Conservation (phyloP, 1,284 basidiomycete genomes). For the Fomitopsis pinicola region DNA sequence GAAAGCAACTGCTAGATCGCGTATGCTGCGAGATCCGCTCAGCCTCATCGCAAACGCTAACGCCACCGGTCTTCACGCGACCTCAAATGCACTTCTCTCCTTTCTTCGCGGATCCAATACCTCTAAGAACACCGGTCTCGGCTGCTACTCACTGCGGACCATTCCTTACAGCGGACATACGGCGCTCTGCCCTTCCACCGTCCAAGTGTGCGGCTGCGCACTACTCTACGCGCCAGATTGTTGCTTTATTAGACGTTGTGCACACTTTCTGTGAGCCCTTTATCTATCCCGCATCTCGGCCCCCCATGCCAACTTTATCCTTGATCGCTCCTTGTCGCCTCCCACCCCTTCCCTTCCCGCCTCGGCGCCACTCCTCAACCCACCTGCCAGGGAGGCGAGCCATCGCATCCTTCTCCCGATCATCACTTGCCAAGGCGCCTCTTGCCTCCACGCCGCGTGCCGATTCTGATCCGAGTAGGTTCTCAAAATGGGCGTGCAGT, state of each 20-base stretch:
- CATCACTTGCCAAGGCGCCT: background rate
- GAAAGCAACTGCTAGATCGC: too few species aligned
- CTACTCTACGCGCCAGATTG: too few species aligned
- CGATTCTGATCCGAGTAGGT: background rate
- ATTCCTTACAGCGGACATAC: too few species aligned
- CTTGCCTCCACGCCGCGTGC: background rate
- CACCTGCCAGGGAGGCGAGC: too few species aligned
- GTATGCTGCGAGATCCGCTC: background rate
- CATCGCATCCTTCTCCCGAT: background rate
- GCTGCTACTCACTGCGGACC: too few species aligned
- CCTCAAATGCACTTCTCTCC: background rate
- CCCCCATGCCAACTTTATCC: background rate
- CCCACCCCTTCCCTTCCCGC: background rate
- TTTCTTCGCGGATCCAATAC: background rate
- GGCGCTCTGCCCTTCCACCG: too few species aligned
- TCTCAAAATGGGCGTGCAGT: background rate
- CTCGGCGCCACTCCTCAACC: too few species aligned
- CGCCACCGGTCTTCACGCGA: background rate
- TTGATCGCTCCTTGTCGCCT: background rate
- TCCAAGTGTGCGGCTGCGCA: background rate
- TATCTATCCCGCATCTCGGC: background rate
- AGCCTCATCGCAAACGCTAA: background rate
- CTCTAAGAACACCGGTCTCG: background rate
- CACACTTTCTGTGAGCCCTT: background rate
- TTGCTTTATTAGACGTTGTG: background rate